Base-by-base conservation (phyloP, 2,329 filamentous ascomycete species). In the Curvularia sp. region DNA sequence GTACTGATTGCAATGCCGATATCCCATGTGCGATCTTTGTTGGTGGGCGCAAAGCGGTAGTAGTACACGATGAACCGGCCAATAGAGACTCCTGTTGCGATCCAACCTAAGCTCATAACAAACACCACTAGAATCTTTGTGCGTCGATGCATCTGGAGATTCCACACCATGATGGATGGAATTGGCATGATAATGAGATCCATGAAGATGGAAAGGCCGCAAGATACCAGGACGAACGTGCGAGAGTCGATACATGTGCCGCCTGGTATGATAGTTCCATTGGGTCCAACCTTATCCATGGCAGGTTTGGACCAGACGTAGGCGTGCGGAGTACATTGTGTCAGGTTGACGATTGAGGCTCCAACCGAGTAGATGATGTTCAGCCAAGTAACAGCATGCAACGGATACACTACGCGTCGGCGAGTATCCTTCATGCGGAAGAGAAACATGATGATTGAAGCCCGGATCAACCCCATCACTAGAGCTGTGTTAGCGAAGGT, bases 161-260 rank as follows among this genome's bases (percentile, higher is more conserved):
- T 73, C 79, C 79, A 81, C 0, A 82, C 74, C 65, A 79, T 76
- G 5, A 78, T 73, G 33, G 79, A 73, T 2, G 80, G 80, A 28
- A 78, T 76, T 2, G 74, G 69, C 9, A 82, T 74, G 38, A 75
- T 72, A 20, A 81, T 67, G 22, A 82, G 69, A 49, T 77, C 74
- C 56, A 77, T 76, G 38, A 78, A 68, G 50, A 78, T 76, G 49
- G 71, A 73, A 2, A 78, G 52, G 8, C 63, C 68, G 53, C 74
- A 76, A 24, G 70, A 75, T 1, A 67, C 60, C 10, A 78, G 63
- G 18, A 75, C 70, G 57, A 78, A 78, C 1, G 63, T 67, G 4
- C 73, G 66, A 13, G 69, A 64, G 28, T 77, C 63, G 55, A 77
- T 70, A 51, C 76, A 78, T 28, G 62, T 72, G 3, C 75, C 74